A percentile compares a stretch with the other conserved stretches of the same genome.
These are phyloP conservation scores for Phytophthora citricola DNA, from an alignment of 352 stramenopile species.

Conservation along the genomic window DNA sequence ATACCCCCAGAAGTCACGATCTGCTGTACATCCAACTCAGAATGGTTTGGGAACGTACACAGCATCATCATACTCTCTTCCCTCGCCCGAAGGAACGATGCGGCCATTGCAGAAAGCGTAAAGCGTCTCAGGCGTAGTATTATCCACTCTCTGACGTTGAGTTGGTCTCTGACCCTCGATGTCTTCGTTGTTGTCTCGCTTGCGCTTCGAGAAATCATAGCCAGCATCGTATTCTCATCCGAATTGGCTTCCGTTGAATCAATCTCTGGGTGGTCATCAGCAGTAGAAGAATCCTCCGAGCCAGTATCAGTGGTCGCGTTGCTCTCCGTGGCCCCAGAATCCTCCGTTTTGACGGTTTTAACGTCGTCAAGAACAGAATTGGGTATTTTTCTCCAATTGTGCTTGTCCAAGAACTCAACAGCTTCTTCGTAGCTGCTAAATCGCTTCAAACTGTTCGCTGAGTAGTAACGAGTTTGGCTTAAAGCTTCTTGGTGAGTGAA, in stretches of 20 bases:
- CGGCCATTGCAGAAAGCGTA: conserved; percentile 52
- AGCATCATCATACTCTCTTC: neutral
- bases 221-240: too few relatives aligned
- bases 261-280: too few relatives aligned
- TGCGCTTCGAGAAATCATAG: conserved; percentile 10
- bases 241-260: too few relatives aligned
- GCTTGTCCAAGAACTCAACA: conserved; percentile 47
- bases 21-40: conserved; percentile 4
- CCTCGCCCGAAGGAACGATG: neutral
- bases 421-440: conserved; percentile 53
- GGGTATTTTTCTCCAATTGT: conserved; percentile 19
- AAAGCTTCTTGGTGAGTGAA: conserved; percentile 52
- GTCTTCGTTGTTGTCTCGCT: conserved; percentile 5
- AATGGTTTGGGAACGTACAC: conserved; percentile 1
- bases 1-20: neutral
- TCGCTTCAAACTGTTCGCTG: conserved; percentile 54
- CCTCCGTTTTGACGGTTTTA: neutral
- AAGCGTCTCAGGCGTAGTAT: conserved; percentile 43
- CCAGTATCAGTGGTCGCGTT: neutral
- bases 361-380: neutral
- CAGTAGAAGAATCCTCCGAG: neutral
- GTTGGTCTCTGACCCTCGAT: neutral
- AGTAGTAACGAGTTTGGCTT: conserved; percentile 44
- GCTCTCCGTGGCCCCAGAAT: neutral
- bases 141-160: conserved; percentile 21